A percentile compares a stretch with the other conserved stretches of the same genome.
phyloP scores from a whole-genome alignment of 768 basidiomycete species.

The Trametes elegans region DNA sequence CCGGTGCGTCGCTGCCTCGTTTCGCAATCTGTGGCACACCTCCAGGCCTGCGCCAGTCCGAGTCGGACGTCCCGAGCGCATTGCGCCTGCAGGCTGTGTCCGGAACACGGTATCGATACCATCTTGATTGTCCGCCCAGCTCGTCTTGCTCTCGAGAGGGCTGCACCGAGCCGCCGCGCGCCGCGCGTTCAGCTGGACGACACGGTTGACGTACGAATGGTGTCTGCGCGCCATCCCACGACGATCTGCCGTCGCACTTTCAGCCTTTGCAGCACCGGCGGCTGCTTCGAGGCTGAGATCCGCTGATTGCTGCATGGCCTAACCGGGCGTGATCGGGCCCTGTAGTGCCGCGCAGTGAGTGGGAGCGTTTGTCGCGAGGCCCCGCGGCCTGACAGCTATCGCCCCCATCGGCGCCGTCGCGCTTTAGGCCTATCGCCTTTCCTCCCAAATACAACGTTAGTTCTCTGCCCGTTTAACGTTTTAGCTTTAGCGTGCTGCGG shows the following conservation, averaged over 20 bases:
- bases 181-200: neutral
- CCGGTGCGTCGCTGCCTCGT: neutral
- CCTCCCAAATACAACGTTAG: neutral
- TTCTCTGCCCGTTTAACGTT: conserved; percentile 27
- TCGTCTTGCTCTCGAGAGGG: neutral
- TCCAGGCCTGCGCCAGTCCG: neutral
- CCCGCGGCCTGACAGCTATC: conserved; percentile 17
- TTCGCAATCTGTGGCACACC: neutral
- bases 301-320: conserved; percentile 9
- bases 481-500: conserved; percentile 32
- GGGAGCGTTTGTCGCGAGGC: conserved; percentile 3
- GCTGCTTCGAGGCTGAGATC: conserved; percentile 18
- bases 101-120: conserved; percentile 16
- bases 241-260: conserved; percentile 8
- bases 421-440: conserved; percentile 5
- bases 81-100: neutral
- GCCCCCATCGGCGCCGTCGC: conserved; percentile 10
- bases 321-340: conserved; percentile 15
- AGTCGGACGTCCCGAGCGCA: neutral
- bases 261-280: conserved; percentile 5
- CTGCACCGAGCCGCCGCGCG: neutral
- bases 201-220: conserved; percentile 15
- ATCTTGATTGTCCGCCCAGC: conserved; percentile 9
- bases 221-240: neutral
- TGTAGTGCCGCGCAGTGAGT: conserved; percentile 3